Conservation (phyloP, 306 rosid species). For the Ormosia semicastrata region DNA sequence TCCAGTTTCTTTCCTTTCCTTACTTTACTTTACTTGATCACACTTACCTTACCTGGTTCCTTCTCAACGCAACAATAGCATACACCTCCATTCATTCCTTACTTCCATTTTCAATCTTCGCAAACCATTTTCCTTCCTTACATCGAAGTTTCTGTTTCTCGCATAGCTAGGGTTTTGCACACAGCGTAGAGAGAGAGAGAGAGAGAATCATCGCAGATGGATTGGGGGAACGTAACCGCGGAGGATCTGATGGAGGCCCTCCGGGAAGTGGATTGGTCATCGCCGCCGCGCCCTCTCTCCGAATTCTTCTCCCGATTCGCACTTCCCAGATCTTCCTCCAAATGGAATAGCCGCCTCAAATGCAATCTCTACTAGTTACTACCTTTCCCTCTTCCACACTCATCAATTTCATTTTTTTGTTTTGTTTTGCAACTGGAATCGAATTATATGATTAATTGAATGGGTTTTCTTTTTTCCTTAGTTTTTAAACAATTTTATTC, state of each 20-base stretch:
- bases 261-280: constrained; percentile 98
- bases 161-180: no score
- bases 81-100: not conserved
- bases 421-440: not conserved
- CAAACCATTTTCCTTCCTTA: not conserved
- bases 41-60: not conserved
- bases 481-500: not conserved
- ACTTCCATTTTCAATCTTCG: not conserved
- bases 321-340: constrained; percentile 71
- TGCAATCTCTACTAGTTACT: constrained; percentile 98
- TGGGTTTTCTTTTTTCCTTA: not conserved
- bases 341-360: constrained; percentile 96
- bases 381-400: not conserved
- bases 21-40: not conserved
- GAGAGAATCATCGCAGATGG: constrained; percentile 33
- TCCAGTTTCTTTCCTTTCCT: not conserved
- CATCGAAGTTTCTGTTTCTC: not conserved
- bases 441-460: not conserved
- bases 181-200: not conserved
- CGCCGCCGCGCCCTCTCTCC: constrained; percentile 92
- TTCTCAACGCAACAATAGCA: not conserved
- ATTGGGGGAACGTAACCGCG: constrained; percentile 96
- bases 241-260: constrained; percentile 97
- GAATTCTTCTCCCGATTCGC: constrained; percentile 97
- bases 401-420: no score